These are phyloP conservation scores for Amanita subjunquillea DNA, from an alignment of 768 basidiomycete genomes.

Conservation along the genomic window DNA sequence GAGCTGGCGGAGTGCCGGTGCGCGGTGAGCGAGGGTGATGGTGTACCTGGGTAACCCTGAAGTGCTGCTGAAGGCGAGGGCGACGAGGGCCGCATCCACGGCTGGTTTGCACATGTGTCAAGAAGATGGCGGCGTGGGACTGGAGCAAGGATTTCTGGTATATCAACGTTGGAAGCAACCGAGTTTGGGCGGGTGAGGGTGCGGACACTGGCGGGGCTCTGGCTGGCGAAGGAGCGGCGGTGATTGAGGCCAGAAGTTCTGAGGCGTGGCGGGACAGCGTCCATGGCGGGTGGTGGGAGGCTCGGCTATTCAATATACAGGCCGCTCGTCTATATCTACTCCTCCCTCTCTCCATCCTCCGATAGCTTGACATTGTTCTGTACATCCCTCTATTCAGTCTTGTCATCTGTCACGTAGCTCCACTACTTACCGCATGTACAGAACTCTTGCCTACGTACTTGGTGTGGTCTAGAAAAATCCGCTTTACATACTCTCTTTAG, in stretches of 20 bases:
- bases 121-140: constrained; percentile 58
- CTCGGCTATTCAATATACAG: neutral
- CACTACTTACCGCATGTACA: constrained; percentile 25
- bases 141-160: constrained; percentile 42
- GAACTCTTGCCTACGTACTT: constrained; percentile 75
- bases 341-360: constrained; percentile 70
- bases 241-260: constrained; percentile 22
- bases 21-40: neutral
- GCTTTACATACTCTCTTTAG: constrained; percentile 3
- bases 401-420: neutral
- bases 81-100: constrained; percentile 40
- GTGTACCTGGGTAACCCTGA: neutral
- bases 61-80: constrained; percentile 35
- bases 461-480: constrained; percentile 52
- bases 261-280: constrained; percentile 27
- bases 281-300: constrained; percentile 14
- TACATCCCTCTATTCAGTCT: constrained; percentile 3
- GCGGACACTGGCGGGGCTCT: constrained; percentile 16
- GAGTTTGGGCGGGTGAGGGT: neutral
- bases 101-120: constrained; percentile 46
- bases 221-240: constrained; percentile 17
- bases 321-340: neutral
- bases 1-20: constrained; percentile 10
- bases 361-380: constrained; percentile 75
- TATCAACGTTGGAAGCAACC: neutral